Conservation (phyloP, 2,329 filamentous ascomycete genomes). For the Periconia digitata region DNA sequence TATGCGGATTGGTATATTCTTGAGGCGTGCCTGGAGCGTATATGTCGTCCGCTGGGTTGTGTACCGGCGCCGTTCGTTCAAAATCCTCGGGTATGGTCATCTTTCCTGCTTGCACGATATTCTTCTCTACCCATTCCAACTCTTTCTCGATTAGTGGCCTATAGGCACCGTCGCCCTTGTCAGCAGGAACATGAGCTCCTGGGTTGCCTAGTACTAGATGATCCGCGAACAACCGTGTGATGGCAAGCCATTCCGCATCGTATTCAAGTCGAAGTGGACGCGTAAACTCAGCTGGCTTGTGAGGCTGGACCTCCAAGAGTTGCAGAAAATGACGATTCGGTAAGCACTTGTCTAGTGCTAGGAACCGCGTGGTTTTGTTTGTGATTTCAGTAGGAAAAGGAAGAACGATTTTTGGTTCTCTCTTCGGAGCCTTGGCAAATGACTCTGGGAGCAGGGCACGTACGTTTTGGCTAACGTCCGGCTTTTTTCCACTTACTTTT, state of each 20-base stretch:
- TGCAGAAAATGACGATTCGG: slow-evolving; percentile 81
- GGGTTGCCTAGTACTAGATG: slow-evolving; percentile 61
- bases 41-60: slow-evolving; percentile 61
- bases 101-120: slow-evolving; percentile 65
- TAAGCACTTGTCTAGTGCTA: slow-evolving; percentile 90
- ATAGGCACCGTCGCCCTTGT: slow-evolving; percentile 72
- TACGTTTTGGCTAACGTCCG: slow-evolving; percentile 62
- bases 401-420: slow-evolving; percentile 29
- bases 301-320: slow-evolving; percentile 58
- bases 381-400: slow-evolving; percentile 71
- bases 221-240: slow-evolving; percentile 76
- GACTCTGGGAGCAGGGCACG: slow-evolving; percentile 75
- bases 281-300: slow-evolving; percentile 22
- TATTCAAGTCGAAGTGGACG: slow-evolving; percentile 69
- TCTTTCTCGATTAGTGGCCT: slow-evolving; percentile 67
- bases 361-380: slow-evolving; percentile 79
- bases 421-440: slow-evolving; percentile 53
- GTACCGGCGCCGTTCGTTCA: slow-evolving; percentile 70
- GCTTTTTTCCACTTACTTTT: not conserved
- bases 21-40: slow-evolving; percentile 64
- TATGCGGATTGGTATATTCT: slow-evolving; percentile 89
- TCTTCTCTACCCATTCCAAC: slow-evolving; percentile 76
- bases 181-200: slow-evolving; percentile 53
- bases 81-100: slow-evolving; percentile 80
- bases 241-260: slow-evolving; percentile 93